Conservation (phyloP, 805 yeast genomes). For the Yamadazyma akitaensis region DNA sequence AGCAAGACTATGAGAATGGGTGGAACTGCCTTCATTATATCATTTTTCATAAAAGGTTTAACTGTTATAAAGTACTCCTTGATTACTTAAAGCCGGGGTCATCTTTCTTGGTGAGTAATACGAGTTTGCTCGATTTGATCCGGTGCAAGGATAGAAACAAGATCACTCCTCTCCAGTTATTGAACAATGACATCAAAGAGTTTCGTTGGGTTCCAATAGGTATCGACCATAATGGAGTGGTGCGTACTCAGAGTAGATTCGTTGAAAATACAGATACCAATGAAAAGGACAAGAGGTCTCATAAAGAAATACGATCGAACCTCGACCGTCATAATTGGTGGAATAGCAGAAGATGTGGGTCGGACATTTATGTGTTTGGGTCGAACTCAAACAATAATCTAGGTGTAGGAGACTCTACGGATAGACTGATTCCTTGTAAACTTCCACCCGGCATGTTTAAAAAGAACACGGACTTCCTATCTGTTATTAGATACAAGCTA, state of each 20-base stretch:
- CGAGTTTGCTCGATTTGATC: constrained; percentile 34
- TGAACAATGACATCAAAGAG: constrained; percentile 45
- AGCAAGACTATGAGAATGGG: constrained; percentile 68
- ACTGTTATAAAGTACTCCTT: constrained; percentile 45
- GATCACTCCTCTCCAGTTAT: constrained; percentile 67
- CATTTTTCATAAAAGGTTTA: constrained; percentile 52
- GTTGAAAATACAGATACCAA: background rate
- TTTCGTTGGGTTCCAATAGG: constrained; percentile 43
- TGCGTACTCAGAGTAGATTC: constrained; percentile 24
- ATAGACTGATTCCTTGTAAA: constrained; percentile 37
- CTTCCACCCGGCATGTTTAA: constrained; percentile 29
- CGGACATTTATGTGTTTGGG: constrained; percentile 60
- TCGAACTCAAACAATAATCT: constrained; percentile 58
- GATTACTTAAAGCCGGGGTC: constrained; percentile 20
- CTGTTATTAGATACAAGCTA: constrained; percentile 44
- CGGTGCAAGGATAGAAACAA: constrained; percentile 67
- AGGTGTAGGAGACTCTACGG: constrained; percentile 64
- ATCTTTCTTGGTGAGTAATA: constrained; percentile 15
- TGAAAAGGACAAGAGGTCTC: background rate
- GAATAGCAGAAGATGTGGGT: constrained; percentile 48
- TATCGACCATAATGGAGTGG: constrained; percentile 34
- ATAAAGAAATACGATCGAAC: constrained; percentile 5
- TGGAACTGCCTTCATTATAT: constrained; percentile 81
- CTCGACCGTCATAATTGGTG: constrained; percentile 34
- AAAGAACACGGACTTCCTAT: constrained; percentile 11